Conservation (phyloP, 2,329 filamentous ascomycete genomes). For the Phoma sp. region DNA sequence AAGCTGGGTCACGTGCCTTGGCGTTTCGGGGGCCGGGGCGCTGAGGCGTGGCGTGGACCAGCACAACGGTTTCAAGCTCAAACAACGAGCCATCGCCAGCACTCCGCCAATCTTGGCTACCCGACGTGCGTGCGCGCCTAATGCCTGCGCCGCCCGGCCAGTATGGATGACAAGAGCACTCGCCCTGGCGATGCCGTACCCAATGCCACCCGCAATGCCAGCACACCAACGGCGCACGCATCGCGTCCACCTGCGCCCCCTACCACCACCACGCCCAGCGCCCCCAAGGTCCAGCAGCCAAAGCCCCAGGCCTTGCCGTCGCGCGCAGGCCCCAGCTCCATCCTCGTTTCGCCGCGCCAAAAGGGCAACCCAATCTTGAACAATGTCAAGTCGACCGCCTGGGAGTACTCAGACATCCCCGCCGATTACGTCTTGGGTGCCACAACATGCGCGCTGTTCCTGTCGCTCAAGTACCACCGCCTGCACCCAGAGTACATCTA, state of each 20-base stretch:
- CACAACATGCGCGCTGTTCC: constrained; percentile 89
- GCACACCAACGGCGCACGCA: constrained; percentile 23
- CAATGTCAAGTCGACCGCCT: constrained; percentile 79
- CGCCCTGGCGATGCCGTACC: constrained; percentile 22
- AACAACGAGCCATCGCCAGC: constrained; percentile 4
- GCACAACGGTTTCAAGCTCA: constrained; percentile 16
- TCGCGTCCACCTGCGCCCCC: constrained; percentile 10
- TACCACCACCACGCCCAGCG: constrained; percentile 13
- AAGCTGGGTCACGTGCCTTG: background rate
- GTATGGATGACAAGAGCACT: constrained; percentile 41
- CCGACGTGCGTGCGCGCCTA: constrained; percentile 13
- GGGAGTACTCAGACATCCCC: constrained; percentile 97
- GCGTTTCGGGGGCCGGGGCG: background rate
- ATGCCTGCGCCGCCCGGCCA: constrained; percentile 32
- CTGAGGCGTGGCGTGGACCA: background rate
- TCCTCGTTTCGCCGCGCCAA: constrained; percentile 88
- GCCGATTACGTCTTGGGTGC: constrained; percentile 89
- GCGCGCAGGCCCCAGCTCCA: constrained; percentile 71
- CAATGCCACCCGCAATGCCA: constrained; percentile 26
- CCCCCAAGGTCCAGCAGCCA: constrained; percentile 74
- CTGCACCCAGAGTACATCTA: constrained; percentile 98
- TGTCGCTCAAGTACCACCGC: constrained; percentile 96
- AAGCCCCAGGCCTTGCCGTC: constrained; percentile 84
- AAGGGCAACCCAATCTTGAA: constrained; percentile 94
- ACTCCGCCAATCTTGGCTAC: constrained; percentile 5